Base-by-base conservation (phyloP, 1,284 basidiomycete species). In the Moesziomyces antarcticus region DNA sequence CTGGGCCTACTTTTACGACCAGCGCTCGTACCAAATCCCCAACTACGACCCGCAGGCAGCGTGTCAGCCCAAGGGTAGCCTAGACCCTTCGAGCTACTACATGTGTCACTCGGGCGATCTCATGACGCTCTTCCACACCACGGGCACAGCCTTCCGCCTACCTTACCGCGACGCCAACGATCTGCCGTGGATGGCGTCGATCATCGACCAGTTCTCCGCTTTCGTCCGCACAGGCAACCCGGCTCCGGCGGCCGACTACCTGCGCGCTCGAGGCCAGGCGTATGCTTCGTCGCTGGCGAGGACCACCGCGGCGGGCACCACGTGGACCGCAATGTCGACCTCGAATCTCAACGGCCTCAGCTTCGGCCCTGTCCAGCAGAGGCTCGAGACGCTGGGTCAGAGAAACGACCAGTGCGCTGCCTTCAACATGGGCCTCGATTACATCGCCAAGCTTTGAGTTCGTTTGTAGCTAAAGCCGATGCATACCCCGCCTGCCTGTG, bases 91-190 rank as follows among this genome's bases (percentile, higher is more conserved):
- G 21, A 52, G 51, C 40, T 73, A 73, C 55, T 73, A 73, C 66
- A 60, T 73, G 60, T 73, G 71, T 40, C 71, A 73, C 40, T 73
- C 71, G 24, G 71, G 71, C 40, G 71, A 73, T 46, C 46, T 73
- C 22, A 57, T 73, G 57, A 53, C 62, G 10, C 43, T 73, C 48
- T 73, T 73, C 61, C 54, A 58, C 47, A 69, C 65, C 22, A 48
- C 45, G 25, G 71, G 71, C 6, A 56, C 20, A 4, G 71, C 41
- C 0, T 73, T 73, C 52, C 35, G 56, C 8, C 49, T 73, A 4
- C 61, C 65, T 0, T 73, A 69, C 40, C 56, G 71, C 21, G 71
- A 73, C 43, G 22, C 14, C 21, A 45, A 69, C 22, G 71, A 73
- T 22, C 57, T 64, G 41, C 50, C 73, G 1, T 69, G 61, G 61